Base-by-base conservation (phyloP, 2,329 filamentous ascomycete species). In the Didymella exigua region DNA sequence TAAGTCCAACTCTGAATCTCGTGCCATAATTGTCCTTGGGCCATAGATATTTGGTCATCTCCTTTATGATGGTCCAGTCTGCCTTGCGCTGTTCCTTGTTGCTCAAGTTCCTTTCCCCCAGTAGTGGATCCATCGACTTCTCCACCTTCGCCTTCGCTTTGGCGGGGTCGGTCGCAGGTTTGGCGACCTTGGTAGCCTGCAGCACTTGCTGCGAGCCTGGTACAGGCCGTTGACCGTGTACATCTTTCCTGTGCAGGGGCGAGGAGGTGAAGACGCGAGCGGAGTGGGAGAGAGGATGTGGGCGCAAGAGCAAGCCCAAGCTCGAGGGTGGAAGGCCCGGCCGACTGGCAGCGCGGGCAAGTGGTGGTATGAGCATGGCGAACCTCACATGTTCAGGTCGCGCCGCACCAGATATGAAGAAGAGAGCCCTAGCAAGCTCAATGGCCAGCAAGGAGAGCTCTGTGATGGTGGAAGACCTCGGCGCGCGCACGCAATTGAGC, bases 51-150 rank as follows among this genome's bases (percentile, higher is more conserved):
- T 88, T 88, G 56, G 89, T 88, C 93, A 99, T 98, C 75, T 99
- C 93, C 77, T 90, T 96, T 82, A 99, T 95, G 64, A 99, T 99
- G 42, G 93, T 93, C 93, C 93, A 97, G 72, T 99, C 95, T 8
- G 93, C 93, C 78, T 93, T 96, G 66, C 95, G 86, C 82, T 99
- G 96, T 77, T 97, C 91, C 67, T 93, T 87, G 18, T 86, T 88
- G 45, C 86, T 86, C 70, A 85, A 72, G 1, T 85, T 87, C 58
- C 89, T 83, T 69, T 89, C 81, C 11, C 82, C 78, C 18, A 89
- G 83, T 37, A 93, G 76, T 54, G 69, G 66, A 33, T 66, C 66
- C 5, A 72, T 59, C 51, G 70, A 68, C 8, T 72, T 59, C 50
- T 70, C 63, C 21, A 59, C 56, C 33, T 64, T 70, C 18, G 60